Base-by-base conservation (phyloP, 768 basidiomycete genomes). In the Harrya chromipes region DNA sequence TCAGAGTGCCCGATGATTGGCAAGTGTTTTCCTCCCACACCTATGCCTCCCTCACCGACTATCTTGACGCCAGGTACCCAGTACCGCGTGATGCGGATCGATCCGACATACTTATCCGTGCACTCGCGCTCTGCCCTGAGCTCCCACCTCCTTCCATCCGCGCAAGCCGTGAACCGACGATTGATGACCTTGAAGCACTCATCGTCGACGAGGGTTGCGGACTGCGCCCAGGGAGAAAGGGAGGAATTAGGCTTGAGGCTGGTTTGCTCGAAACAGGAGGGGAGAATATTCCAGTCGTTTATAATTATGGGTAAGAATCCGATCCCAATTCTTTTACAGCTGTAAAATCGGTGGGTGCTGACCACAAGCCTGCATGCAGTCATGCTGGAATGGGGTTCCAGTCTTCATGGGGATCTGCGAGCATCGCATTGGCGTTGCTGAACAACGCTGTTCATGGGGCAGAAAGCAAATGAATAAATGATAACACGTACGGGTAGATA, bases 371-470 rank as follows among this genome's bases (percentile, higher is more conserved):
- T 13, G 40, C 31, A 9, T 35, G n/a, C 35, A 83, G 83, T 38
- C 85, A 87, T 60, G 75, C 76, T 7, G 84, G 85, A 9, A 78
- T 74, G 52, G 84, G 83, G 1, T 87, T 76, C 53, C 79, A 82
- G 50, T 74, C 79, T 3, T 83, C 82, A 0, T 86, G 83, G 84
- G 84, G 82, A 1, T 81, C 76, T 3, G 84, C 85, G 8, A 69
- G 67, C 4, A 68, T 73, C 11, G 81, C 76, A 0, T 52, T 82
- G 14, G 63, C 66, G 21, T 57, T 85, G 5, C 61, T 84, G 49
- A 74, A 81, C 46, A 62, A 62, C 16, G 73, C 72, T 10, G 54
- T 81, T 46, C 35, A 40, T 8, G 50, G 50, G 19, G 42, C 17
- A 7, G 43, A 46, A 41, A 48, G 19, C 7, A 35, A 40, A 26